phyloP scores from a whole-genome alignment of 129 eudicot species.

The Lactuca saligna region DNA sequence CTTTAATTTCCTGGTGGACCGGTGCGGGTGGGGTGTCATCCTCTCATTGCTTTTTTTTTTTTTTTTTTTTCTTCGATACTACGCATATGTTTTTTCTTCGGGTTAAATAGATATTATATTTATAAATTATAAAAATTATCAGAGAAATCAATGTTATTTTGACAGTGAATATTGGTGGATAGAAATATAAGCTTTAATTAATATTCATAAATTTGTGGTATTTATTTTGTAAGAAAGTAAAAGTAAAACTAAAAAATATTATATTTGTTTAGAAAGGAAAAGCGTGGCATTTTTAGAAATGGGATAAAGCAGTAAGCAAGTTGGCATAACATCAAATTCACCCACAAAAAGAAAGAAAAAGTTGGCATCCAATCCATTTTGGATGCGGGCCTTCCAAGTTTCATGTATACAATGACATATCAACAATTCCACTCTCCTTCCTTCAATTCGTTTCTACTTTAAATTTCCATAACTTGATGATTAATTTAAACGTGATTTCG shows the following conservation, averaged over 20 bases:
- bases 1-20: conserved; percentile 12
- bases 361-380: conserved; percentile 30
- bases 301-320: conserved; percentile 24
- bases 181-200: no score
- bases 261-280: not conserved
- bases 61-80: not conserved
- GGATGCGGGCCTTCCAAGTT: conserved; percentile 19
- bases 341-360: conserved; percentile 10
- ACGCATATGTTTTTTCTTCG: not conserved
- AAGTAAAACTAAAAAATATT: no score
- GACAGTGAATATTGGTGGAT: not conserved
- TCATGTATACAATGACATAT: not conserved
- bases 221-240: no score
- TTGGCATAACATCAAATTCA: conserved; percentile 37
- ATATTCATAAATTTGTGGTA: not conserved
- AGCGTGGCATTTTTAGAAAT: conserved; percentile 4
- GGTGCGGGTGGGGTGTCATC: conserved; percentile 15
- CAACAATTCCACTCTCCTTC: not conserved
- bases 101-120: not conserved
- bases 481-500: no score
- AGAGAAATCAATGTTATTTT: not conserved
- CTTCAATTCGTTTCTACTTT: conserved; percentile 3
- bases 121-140: not conserved
- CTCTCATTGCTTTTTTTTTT: conserved; percentile 1
- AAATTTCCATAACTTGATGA: not conserved